Evolutionary conservation across 805 yeast genomes (phyloP), one percentile per base, ranked within the genome.

Genomic region (Nakazawaea wyomingensis): DNA sequence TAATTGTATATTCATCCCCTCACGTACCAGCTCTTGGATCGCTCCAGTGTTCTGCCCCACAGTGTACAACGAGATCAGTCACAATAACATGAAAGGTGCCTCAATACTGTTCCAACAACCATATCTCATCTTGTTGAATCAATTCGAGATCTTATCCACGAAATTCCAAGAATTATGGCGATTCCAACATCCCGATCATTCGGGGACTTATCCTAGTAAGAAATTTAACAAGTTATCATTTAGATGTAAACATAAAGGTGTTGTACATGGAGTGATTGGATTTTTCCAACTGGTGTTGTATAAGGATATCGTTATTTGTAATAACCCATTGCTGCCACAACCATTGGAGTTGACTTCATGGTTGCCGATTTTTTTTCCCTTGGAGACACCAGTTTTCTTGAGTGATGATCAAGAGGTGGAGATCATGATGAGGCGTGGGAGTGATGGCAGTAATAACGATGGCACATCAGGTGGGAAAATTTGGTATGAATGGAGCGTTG

Each of bases 241-340:
- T 47, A 64, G 65, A 38, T 65, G 75, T 5, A 65, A 68, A 13
- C 61, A 71, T 26, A 68, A 73, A 41, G 75, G 83, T 2, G 72
- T 71, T 16, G 58, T 86, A 3, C 90, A 87, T 57, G 96, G 91
- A 0, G 57, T 89, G 28, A 65, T 78, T 3, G 96, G 96, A 0
- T 80, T 68, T 54, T 90, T 90, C 54, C 71, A 70, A n/a, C 80
- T 93, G 0, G 72, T 62, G 2, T 66, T 89, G n/a, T 85, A 79
- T 56, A 75, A 72, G 1, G 82, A 78, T 37, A 65, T 80, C 19
- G 55, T 56, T 7, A 63, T 85, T 4, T 74, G 83, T 22, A 80
- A 73, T 13, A 60, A 64, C 26, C 79, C 80, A 48, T 52, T 52
- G 0, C 53, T 52, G 2, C 22, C 50, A 11, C 55, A 56, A 11